Base-by-base conservation (phyloP, 2,329 filamentous ascomycete species). In the Colletotrichum sp. region DNA sequence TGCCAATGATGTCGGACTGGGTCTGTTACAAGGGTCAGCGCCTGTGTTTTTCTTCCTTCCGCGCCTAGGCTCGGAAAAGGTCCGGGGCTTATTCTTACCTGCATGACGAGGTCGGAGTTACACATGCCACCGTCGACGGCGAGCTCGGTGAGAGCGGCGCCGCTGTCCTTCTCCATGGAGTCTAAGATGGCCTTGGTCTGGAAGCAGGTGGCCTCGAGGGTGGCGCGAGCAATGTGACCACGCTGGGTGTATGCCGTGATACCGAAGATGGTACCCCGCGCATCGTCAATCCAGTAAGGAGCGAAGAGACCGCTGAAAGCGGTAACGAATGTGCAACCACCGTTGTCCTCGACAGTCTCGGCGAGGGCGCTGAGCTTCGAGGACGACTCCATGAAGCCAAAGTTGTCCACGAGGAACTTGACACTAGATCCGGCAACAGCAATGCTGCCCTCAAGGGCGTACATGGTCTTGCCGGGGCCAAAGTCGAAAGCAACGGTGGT, bases 121-220 rank as follows among this genome's bases (percentile, higher is more conserved):
- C 92, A 94, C 94, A 96, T 95, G 81, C 95, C 95, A 76, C 94
- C 94, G 81, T 96, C 95, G n/a, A 96, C 95, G 44, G 93, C 92
- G n/a, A 96, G 88, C 83, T 94, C 92, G 39, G 90, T 89, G 66
- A 96, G 87, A 70, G 90, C 89, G 81, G 95, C 92, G n/a, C 93
- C 93, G 75, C 92, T 94, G 85, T 96, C 95, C 83, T 93, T 93
- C 82, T 93, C 93, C 94, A 96, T 96, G 68, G 95, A 93, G 80
- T 95, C 91, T 32, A 96, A 89, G 78, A 96, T 96, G 26, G 94
- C 94, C 83, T 95, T 95, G 69, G 94, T 96, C 85, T 96, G 94
- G 87, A 94, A 96, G 85, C 94, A 96, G 28, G 94, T 95, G 12
- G 94, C 94, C 85, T 96, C 94, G 71, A 96, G 90, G 0, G 94